phyloP scores from a whole-genome alignment of 1,139 yeast species.

The Nakaseomyces uthaithaninus region DNA sequence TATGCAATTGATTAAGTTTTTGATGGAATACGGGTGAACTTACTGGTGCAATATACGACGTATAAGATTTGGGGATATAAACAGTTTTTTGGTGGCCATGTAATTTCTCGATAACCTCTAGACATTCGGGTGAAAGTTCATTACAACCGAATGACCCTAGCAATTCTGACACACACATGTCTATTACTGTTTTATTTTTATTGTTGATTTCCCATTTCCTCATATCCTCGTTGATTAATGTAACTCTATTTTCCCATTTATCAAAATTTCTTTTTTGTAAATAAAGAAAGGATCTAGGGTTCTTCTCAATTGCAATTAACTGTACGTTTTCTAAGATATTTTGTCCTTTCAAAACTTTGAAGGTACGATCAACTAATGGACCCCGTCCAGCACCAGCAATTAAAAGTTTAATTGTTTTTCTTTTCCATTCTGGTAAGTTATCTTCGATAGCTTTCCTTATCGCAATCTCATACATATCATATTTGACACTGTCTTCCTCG shows the following conservation, averaged over 20 bases:
- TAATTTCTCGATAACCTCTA: slow-evolving; percentile 33
- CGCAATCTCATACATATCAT: slow-evolving; percentile 59
- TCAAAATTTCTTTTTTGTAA: slow-evolving; percentile 38
- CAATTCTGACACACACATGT: slow-evolving; percentile 69
- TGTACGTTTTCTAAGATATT: slow-evolving; percentile 29
- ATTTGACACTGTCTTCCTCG: slow-evolving; percentile 62
- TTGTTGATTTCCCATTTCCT: slow-evolving; percentile 36
- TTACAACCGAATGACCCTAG: slow-evolving; percentile 90
- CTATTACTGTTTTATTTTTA: slow-evolving; percentile 25
- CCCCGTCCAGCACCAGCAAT: slow-evolving; percentile 88
- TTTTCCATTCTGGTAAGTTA: slow-evolving; percentile 15
- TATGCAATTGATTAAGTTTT: slow-evolving; percentile 24
- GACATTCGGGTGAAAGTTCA: slow-evolving; percentile 78
- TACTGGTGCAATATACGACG: slow-evolving; percentile 58
- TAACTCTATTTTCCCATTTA: slow-evolving; percentile 42
- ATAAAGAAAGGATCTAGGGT: slow-evolving; percentile 49
- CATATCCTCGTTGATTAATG: slow-evolving; percentile 50
- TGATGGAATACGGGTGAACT: slow-evolving; percentile 45
- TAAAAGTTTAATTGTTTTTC: slow-evolving; percentile 35
- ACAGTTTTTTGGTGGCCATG: slow-evolving; percentile 31
- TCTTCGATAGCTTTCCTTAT: slow-evolving; percentile 50
- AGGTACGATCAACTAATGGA: slow-evolving; percentile 53
- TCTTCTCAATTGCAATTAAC: slow-evolving; percentile 62
- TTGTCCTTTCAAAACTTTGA: slow-evolving; percentile 36
- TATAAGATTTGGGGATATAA: slow-evolving; percentile 59